Evolutionary conservation across 2,329 filamentous ascomycete genomes (phyloP).

Genomic region (Stagonosporopsis vannaccii): DNA sequence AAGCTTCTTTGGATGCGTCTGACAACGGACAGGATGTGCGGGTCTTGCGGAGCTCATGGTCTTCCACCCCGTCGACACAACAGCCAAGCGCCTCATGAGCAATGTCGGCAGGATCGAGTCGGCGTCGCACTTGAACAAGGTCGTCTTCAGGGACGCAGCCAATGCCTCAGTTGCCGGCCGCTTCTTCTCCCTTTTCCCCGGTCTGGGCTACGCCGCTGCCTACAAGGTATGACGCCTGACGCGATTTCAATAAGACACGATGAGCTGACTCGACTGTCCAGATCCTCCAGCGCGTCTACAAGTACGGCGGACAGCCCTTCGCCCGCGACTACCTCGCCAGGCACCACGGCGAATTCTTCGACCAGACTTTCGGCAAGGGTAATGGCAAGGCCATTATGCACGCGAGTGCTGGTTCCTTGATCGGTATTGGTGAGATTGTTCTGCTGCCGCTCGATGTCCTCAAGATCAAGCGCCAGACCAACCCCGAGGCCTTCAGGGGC

Average conservation of each 20-base stretch:
- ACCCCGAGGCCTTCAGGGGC: slow-evolving; percentile 96
- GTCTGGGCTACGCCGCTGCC: slow-evolving; percentile 93
- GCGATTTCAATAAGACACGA: neutral
- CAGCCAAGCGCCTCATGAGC: slow-evolving; percentile 99
- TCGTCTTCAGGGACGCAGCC: slow-evolving; percentile 94
- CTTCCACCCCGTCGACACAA: slow-evolving; percentile 86
- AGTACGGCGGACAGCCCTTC: slow-evolving; percentile 97
- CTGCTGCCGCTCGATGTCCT: slow-evolving; percentile 94
- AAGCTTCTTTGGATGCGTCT: slow-evolving; percentile 3
- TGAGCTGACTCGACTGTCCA: slow-evolving; percentile 44
- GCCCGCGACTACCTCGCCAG: slow-evolving; percentile 85
- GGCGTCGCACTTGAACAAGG: slow-evolving; percentile 75
- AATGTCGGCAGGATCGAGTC: slow-evolving; percentile 79
- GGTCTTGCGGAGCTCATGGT: slow-evolving; percentile 92
- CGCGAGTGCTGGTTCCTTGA: slow-evolving; percentile 91
- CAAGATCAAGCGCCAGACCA: slow-evolving; percentile 99
- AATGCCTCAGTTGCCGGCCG: slow-evolving; percentile 73
- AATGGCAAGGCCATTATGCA: slow-evolving; percentile 98
- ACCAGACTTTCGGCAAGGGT: slow-evolving; percentile 90
- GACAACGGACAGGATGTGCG: slow-evolving; percentile 72
- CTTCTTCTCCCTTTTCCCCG: slow-evolving; percentile 95
- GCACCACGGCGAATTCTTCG: slow-evolving; percentile 84
- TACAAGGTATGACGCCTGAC: slow-evolving; percentile 75
- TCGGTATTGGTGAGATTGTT: slow-evolving; percentile 97
- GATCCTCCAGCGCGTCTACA: slow-evolving; percentile 95